Evolutionary conservation across 176 grass and related monocot species (phyloP).

Genomic region (Areca catechu): DNA sequence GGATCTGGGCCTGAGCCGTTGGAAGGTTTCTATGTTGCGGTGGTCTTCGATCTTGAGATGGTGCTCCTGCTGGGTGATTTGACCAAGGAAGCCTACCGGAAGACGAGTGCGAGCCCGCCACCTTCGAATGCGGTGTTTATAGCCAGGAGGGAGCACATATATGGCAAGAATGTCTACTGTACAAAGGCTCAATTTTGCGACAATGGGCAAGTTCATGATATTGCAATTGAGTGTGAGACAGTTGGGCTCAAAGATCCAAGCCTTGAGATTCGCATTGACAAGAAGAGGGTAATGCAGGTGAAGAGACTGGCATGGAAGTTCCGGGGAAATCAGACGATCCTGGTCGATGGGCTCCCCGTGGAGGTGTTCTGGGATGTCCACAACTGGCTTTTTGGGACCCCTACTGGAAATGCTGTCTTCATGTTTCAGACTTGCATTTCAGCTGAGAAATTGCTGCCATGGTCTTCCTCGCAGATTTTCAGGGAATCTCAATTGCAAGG

Average conservation of each 20-base stretch:
- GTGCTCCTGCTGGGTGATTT: slow-evolving; percentile 5
- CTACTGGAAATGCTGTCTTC: slow-evolving; percentile 1
- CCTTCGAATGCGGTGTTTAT: not conserved
- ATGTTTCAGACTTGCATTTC: slow-evolving; percentile 9
- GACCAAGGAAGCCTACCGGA: slow-evolving; percentile 1
- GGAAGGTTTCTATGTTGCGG: slow-evolving; percentile 7
- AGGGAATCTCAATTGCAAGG: not conserved
- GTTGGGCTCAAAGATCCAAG: slow-evolving; percentile 2
- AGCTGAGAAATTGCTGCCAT: slow-evolving; percentile 2
- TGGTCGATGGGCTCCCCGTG: slow-evolving; percentile 1
- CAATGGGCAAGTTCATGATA: slow-evolving; percentile 6
- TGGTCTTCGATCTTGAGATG: not conserved
- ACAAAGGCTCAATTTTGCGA: slow-evolving; percentile 13
- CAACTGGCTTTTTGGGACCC: slow-evolving; percentile 2
- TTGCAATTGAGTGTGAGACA: slow-evolving; percentile 2
- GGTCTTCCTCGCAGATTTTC: not conserved
- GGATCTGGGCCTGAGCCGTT: slow-evolving; percentile 2
- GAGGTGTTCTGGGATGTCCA: slow-evolving; percentile 18
- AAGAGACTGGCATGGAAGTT: slow-evolving; percentile 10
- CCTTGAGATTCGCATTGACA: slow-evolving; percentile 4
- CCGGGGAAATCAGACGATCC: slow-evolving; percentile 12
- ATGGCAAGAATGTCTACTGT: not conserved
- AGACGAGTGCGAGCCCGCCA: not conserved
- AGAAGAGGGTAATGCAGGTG: slow-evolving; percentile 8
- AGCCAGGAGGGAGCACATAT: slow-evolving; percentile 5